These are phyloP conservation scores for Grammothele lineata DNA, from an alignment of 768 basidiomycete species.

Conservation along the genomic window DNA sequence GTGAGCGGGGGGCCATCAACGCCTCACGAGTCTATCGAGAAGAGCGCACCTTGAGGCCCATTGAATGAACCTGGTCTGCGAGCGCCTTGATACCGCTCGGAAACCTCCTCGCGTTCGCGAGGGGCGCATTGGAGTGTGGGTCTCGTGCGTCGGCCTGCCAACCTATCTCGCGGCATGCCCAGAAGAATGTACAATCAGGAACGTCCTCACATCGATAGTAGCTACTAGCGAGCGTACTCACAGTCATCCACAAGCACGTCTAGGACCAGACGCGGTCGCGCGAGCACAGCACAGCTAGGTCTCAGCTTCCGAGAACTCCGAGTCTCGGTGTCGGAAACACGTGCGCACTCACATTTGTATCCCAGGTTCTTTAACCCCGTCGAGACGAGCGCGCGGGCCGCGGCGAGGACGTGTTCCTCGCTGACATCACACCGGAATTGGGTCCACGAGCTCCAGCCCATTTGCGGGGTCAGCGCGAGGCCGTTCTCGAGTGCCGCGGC, in stretches of 20 bases:
- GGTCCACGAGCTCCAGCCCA: conserved; percentile 38
- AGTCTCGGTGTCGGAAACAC: neutral
- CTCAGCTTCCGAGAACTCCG: too few species aligned
- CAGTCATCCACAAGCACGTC: conserved; percentile 37
- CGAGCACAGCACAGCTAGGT: too few species aligned
- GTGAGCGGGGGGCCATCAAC: too few species aligned
- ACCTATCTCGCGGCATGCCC: conserved; percentile 14
- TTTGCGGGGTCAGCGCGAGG: conserved; percentile 31
- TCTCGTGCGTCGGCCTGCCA: conserved; percentile 31
- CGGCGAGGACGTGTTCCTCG: conserved; percentile 30
- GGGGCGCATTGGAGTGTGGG: conserved; percentile 26
- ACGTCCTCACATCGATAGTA: too few species aligned
- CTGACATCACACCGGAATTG: conserved; percentile 34
- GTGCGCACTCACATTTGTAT: conserved; percentile 37
- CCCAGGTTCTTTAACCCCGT: conserved; percentile 31
- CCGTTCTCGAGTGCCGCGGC: conserved; percentile 27
- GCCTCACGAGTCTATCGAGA: too few species aligned
- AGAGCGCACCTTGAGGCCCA: conserved; percentile 33
- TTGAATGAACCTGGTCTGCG: conserved; percentile 28
- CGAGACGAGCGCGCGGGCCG: conserved; percentile 29
- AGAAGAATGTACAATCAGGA: too few species aligned
- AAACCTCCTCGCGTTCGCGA: conserved; percentile 27
- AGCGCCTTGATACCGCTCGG: conserved; percentile 27
- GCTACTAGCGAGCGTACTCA: conserved; percentile 18
- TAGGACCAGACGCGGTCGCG: too few species aligned